Evolutionary conservation across 1,139 yeast species (phyloP).

Genomic region (Scheffersomyces titani): DNA sequence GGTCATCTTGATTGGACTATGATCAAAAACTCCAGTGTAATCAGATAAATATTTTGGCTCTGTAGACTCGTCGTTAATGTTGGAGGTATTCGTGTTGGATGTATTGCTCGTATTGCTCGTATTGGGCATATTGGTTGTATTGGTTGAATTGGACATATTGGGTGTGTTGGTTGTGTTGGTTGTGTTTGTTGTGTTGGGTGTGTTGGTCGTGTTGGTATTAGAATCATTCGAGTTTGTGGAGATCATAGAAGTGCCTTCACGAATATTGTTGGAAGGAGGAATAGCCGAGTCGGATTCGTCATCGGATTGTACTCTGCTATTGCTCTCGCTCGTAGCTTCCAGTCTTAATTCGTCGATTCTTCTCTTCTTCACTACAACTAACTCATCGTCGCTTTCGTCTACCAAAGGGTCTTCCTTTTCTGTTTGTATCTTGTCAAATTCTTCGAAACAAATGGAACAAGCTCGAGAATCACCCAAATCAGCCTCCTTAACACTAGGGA

Average conservation of each 20-base stretch:
- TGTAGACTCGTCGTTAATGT: not conserved
- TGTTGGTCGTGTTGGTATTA: not conserved
- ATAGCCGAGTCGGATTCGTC: constrained; percentile 1
- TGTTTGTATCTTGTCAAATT: constrained; percentile 30
- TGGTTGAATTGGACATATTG: not conserved
- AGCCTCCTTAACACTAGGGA: constrained; percentile 35
- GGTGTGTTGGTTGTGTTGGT: not conserved
- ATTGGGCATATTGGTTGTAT: not conserved
- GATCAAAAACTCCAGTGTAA: constrained; percentile 41
- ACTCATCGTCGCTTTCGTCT: constrained; percentile 15
- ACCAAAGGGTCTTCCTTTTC: constrained; percentile 5
- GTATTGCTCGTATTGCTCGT: not conserved
- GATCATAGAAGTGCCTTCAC: not conserved
- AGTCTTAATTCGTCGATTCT: constrained; percentile 3
- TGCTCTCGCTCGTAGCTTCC: constrained; percentile 5
- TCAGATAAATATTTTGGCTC: constrained; percentile 25
- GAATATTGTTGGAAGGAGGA: not conserved
- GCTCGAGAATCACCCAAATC: constrained; percentile 33
- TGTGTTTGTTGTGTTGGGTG: not conserved
- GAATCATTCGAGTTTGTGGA: not conserved
- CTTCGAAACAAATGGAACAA: constrained; percentile 74
- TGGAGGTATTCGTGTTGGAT: not conserved
- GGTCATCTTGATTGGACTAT: constrained; percentile 71
- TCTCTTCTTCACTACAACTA: constrained; percentile 17
- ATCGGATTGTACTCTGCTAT: constrained; percentile 4